Conservation (phyloP, 306 rosid genomes). For the Medicago truncatula region MtrunA17r5.0-ANR NC_053042.1:20193001-20193500, state of each 20-base stretch:
- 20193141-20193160: conserved; percentile 29
- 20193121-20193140: conserved; percentile 20
- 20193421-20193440: too few relatives aligned
- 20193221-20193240: conserved; percentile 71
- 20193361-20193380: not conserved
- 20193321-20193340: conserved; percentile 3
- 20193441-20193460: too few relatives aligned
- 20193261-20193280: conserved; percentile 69
- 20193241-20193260: conserved; percentile 91
- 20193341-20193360: not conserved
- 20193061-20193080: conserved; percentile 6
- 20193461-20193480: too few relatives aligned
- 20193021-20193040: conserved; percentile 23
- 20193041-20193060: conserved; percentile 23
- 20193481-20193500: too few relatives aligned
- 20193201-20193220: conserved; percentile 92
- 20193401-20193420: too few relatives aligned
- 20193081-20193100: conserved; percentile 30
- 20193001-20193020: not conserved
- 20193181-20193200: conserved; percentile 87
- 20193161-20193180: conserved; percentile 87
- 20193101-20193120: conserved; percentile 14
- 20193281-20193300: conserved; percentile 32
- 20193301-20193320: conserved; percentile 25
- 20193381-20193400: too few relatives aligned